Evolutionary conservation across 2,329 filamentous ascomycete genomes (phyloP).

Genomic region (Ophiognomonia clavigignenti-juglandacearum): DNA sequence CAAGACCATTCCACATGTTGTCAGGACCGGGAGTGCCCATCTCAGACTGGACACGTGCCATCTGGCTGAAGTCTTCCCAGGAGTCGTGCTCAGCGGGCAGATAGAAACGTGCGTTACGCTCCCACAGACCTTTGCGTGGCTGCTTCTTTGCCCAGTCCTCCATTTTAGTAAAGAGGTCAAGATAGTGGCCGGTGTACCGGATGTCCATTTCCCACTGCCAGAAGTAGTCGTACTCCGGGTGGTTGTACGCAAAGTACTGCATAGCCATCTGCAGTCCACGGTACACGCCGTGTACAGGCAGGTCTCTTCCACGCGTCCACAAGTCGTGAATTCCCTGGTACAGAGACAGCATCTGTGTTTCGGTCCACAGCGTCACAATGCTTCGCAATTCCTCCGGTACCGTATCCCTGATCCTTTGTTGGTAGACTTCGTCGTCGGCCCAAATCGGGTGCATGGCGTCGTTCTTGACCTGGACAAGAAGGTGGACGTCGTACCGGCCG

Average conservation of each 20-base stretch:
- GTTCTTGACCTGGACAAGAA: slow-evolving; percentile 78
- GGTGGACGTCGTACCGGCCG: slow-evolving; percentile 80
- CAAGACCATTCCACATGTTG: slow-evolving; percentile 59
- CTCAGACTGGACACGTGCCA: slow-evolving; percentile 71
- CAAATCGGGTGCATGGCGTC: slow-evolving; percentile 72
- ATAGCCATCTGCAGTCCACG: slow-evolving; percentile 90
- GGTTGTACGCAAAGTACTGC: slow-evolving; percentile 84
- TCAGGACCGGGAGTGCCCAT: slow-evolving; percentile 61
- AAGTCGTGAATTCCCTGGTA: slow-evolving; percentile 85
- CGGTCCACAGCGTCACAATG: slow-evolving; percentile 88
- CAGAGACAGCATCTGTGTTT: slow-evolving; percentile 84
- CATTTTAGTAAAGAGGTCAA: slow-evolving; percentile 66
- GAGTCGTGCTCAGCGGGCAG: slow-evolving; percentile 69
- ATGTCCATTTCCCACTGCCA: slow-evolving; percentile 98
- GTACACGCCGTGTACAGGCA: slow-evolving; percentile 88
- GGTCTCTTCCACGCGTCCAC: slow-evolving; percentile 57
- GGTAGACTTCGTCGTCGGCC: slow-evolving; percentile 67
- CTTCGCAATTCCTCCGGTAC: slow-evolving; percentile 83
- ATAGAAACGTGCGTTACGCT: slow-evolving; percentile 74
- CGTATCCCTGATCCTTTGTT: slow-evolving; percentile 59
- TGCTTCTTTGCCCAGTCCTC: slow-evolving; percentile 66
- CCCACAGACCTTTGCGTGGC: slow-evolving; percentile 76
- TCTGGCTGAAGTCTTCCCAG: slow-evolving; percentile 76
- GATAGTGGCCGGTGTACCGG: slow-evolving; percentile 84
- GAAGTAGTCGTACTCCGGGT: slow-evolving; percentile 85